Evolutionary conservation across 345 rosid genomes (phyloP).

Genomic region (Boechera stricta): DNA sequence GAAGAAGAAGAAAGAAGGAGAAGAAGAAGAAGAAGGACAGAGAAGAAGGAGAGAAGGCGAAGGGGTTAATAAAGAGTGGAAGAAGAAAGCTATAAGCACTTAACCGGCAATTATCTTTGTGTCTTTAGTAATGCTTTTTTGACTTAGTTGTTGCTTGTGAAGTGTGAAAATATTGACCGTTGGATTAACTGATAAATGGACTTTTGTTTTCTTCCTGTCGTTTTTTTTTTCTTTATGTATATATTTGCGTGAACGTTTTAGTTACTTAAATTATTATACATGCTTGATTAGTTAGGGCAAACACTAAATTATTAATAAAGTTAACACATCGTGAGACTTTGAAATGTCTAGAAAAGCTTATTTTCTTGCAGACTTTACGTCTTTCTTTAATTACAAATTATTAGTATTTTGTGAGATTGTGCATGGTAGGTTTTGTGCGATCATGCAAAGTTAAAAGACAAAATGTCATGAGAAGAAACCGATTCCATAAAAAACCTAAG

Average conservation of each 20-base stretch:
- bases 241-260: constrained; percentile 36
- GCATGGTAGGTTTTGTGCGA: constrained; percentile 24
- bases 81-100: constrained; percentile 45
- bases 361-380: constrained; percentile 8
- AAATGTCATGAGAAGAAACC: background rate
- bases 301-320: constrained; percentile 19
- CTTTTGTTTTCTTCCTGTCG: constrained; percentile 35
- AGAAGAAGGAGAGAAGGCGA: constrained; percentile 32
- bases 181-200: constrained; percentile 27
- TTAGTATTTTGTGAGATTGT: background rate
- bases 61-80: constrained; percentile 27
- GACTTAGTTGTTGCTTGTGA: constrained; percentile 37
- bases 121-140: constrained; percentile 40
- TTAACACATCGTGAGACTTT: constrained; percentile 20
- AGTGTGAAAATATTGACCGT: constrained; percentile 31
- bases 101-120: constrained; percentile 29
- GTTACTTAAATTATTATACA: constrained; percentile 22
- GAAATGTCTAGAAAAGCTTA: constrained; percentile 6
- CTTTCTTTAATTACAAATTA: background rate
- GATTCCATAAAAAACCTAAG: background rate
- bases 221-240: constrained; percentile 5
- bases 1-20: background rate
- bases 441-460: constrained; percentile 14
- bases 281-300: constrained; percentile 30
- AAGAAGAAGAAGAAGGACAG: background rate